Conservation (phyloP, 2,329 filamentous ascomycete species). For the Neobulgaria alba region DNA sequence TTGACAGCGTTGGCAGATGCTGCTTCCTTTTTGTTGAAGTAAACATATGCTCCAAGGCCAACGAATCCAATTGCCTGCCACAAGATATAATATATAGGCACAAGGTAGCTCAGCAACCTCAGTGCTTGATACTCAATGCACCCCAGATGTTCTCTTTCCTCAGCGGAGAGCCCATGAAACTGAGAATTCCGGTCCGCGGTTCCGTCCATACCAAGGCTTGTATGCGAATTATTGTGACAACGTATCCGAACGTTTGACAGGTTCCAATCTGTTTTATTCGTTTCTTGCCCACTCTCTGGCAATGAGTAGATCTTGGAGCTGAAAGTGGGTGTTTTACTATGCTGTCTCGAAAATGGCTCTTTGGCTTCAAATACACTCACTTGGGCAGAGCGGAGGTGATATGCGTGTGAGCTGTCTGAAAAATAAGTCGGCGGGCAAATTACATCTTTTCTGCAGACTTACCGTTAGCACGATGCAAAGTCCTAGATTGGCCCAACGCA, state of each 20-base stretch:
- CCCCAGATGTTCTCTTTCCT: slow-evolving; percentile 46
- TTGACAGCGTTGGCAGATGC: slow-evolving; percentile 2
- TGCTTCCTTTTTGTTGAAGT: slow-evolving; percentile 28
- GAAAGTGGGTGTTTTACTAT: no score
- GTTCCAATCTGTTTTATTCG: not conserved
- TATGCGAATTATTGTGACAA: not conserved
- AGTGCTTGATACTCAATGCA: slow-evolving; percentile 55
- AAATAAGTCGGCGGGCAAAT: no score
- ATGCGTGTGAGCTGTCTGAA: not conserved
- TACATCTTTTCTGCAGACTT: no score
- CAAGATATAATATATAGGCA: slow-evolving; percentile 49
- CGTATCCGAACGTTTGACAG: not conserved
- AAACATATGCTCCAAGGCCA: slow-evolving; percentile 50
- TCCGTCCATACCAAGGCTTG: not conserved
- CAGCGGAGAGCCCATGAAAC: slow-evolving; percentile 42
- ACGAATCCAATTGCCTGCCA: slow-evolving; percentile 50
- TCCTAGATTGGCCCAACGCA: not conserved
- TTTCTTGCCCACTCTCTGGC: no score
- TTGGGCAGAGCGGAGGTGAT: not conserved
- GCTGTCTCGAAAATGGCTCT: no score
- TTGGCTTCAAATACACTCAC: no score
- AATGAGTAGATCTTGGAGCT: no score
- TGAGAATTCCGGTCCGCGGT: slow-evolving; percentile 40
- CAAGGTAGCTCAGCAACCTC: slow-evolving; percentile 46
- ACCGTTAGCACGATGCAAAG: not conserved